A percentile compares a stretch with the other conserved stretches of the same genome.
phyloP scores from a whole-genome alignment of 768 basidiomycete genomes.

The Chalciporus pseudorubinellus region DNA sequence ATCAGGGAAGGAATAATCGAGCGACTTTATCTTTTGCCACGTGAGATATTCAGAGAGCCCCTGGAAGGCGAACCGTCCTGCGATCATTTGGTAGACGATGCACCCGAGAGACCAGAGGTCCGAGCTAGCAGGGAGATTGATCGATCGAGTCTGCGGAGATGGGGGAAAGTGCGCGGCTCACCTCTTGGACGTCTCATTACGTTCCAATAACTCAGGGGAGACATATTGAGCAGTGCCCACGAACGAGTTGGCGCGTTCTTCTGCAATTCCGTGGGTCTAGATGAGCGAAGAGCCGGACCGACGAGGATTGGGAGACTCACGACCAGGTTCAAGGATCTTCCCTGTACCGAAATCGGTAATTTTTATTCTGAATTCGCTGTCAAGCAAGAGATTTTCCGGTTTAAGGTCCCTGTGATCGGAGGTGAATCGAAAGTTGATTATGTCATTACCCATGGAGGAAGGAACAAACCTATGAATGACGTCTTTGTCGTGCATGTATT shows the following conservation, averaged over 20 bases:
- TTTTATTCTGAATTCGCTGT: constrained; percentile 81
- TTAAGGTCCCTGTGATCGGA: constrained; percentile 59
- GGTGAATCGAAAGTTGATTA: constrained; percentile 3
- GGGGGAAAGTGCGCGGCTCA: constrained; percentile 29
- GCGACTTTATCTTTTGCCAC: constrained; percentile 88
- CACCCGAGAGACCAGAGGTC: constrained; percentile 97
- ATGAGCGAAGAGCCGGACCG: not conserved
- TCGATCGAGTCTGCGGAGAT: not conserved
- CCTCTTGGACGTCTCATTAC: constrained; percentile 75
- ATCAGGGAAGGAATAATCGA: constrained; percentile 85
- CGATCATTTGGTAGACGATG: constrained; percentile 89
- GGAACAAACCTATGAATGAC: constrained; percentile 75
- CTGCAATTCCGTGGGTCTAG: constrained; percentile 30
- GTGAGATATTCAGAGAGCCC: constrained; percentile 91
- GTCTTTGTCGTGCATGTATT: constrained; percentile 87
- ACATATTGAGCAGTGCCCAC: constrained; percentile 92
- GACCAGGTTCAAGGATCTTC: constrained; percentile 59
- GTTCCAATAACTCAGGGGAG: constrained; percentile 78
- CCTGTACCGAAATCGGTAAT: constrained; percentile 98
- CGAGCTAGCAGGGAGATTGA: constrained; percentile 48
- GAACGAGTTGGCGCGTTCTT: constrained; percentile 64
- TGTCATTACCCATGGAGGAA: constrained; percentile 6
- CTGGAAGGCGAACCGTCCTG: constrained; percentile 89
- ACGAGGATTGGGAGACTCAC: constrained; percentile 36
- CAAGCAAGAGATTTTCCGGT: constrained; percentile 89